A percentile compares a stretch with the other conserved stretches of the same genome.
Conservation (phyloP, 768 basidiomycete genomes). For the Auriculariales sp. region DNA sequence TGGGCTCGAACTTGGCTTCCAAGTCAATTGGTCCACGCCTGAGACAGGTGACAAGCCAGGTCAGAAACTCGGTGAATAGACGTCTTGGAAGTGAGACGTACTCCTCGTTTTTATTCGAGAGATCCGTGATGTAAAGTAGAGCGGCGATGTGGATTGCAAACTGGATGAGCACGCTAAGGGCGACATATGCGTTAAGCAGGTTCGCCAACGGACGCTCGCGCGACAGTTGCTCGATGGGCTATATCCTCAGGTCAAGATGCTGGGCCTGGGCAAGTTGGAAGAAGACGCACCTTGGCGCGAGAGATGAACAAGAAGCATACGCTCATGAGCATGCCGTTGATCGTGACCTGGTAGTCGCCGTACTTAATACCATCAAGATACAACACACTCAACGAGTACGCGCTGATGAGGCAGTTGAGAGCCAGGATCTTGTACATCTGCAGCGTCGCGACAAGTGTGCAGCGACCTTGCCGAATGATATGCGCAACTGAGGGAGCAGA, state of each 20-base stretch:
- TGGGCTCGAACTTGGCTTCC: slow-evolving; percentile 93
- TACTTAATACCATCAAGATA: slow-evolving; percentile 99
- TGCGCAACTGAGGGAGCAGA: slow-evolving; percentile 64
- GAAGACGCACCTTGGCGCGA: slow-evolving; percentile 65
- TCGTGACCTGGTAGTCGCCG: slow-evolving; percentile 95
- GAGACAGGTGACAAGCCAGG: neutral
- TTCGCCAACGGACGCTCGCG: slow-evolving; percentile 86
- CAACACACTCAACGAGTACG: slow-evolving; percentile 95
- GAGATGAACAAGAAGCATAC: slow-evolving; percentile 98
- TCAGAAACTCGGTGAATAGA: slow-evolving; percentile 2
- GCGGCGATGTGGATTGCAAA: slow-evolving; percentile 87
- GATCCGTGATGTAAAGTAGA: slow-evolving; percentile 83
- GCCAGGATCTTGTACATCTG: slow-evolving; percentile 99
- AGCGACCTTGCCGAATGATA: slow-evolving; percentile 96
- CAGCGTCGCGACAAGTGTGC: slow-evolving; percentile 94
- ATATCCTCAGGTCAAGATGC: neutral
- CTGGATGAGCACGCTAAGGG: slow-evolving; percentile 81
- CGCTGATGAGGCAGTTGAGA: slow-evolving; percentile 93
- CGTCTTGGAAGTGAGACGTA: slow-evolving; percentile 24
- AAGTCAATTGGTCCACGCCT: slow-evolving; percentile 73
- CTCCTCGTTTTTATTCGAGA: slow-evolving; percentile 69
- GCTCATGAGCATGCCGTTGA: slow-evolving; percentile 94
- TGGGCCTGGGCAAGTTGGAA: neutral
- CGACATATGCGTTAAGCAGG: slow-evolving; percentile 93
- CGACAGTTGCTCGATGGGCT: slow-evolving; percentile 96